Conservation (phyloP, 129 eudicot species). For the Centrapalus pauciflorus region DNA sequence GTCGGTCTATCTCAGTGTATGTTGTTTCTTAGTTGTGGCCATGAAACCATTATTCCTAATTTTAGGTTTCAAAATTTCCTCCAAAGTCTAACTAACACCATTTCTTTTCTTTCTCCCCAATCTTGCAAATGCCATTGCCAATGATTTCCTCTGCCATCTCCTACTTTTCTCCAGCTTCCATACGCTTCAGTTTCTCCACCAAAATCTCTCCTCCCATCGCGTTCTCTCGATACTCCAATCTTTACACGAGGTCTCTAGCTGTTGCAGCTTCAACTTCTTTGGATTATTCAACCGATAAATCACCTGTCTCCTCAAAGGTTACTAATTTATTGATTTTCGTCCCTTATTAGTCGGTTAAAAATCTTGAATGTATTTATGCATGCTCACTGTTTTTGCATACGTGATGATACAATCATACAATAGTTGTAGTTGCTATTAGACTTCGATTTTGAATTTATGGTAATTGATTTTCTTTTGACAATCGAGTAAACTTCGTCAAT, state of each 20-base stretch:
- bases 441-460: background rate
- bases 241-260: conserved; percentile 23
- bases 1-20: too few species aligned
- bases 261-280: conserved; percentile 54
- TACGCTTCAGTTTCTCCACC: conserved; percentile 22
- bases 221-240: conserved; percentile 9
- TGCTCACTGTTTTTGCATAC: background rate
- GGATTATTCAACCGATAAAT: conserved; percentile 36
- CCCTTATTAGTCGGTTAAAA: background rate
- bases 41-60: conserved; percentile 14
- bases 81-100: background rate
- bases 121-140: conserved; percentile 26
- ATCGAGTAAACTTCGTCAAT: background rate
- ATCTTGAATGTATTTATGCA: background rate
- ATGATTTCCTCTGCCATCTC: conserved; percentile 54
- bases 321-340: background rate
- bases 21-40: conserved; percentile 20
- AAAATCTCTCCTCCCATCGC: conserved; percentile 12
- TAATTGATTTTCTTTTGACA: background rate
- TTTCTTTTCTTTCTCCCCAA: background rate
- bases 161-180: conserved; percentile 11
- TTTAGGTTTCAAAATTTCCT: conserved; percentile 14
- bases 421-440: background rate
- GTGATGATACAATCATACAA: background rate
- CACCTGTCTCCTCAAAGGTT: conserved; percentile 45